Percentiles rank a stretch among this genome's conserved stretches.
phyloP scores from a whole-genome alignment of 2,329 filamentous ascomycete species.

The Cladobotryum mycophilum region DNA sequence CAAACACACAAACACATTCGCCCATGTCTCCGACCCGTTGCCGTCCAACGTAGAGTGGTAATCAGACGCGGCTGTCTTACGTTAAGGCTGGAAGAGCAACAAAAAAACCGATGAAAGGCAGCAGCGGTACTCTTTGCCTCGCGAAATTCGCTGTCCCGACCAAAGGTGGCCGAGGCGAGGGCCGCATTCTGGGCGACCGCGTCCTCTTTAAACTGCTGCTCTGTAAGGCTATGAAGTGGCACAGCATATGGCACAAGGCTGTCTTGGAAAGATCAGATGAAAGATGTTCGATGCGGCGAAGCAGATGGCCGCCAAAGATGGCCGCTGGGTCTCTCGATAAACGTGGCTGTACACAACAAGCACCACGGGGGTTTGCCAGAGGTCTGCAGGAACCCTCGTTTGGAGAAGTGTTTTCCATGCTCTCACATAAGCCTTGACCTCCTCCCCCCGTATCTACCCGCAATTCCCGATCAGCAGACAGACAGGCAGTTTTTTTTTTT shows the following conservation, averaged over 20 bases:
- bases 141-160: neutral
- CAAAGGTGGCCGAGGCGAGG: neutral
- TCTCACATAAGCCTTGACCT: too few species aligned
- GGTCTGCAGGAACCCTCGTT: neutral
- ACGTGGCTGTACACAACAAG: neutral
- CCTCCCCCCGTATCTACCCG: too few species aligned
- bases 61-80: neutral
- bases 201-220: neutral
- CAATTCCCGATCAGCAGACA: too few species aligned
- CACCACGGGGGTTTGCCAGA: neutral
- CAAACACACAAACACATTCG: neutral
- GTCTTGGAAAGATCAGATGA: neutral
- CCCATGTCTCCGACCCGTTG: neutral
- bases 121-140: too few species aligned
- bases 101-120: too few species aligned
- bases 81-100: neutral
- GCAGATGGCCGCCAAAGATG: neutral
- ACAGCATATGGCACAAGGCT: slow-evolving; percentile 8
- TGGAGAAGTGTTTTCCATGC: too few species aligned
- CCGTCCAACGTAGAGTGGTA: neutral
- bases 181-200: neutral
- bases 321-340: neutral
- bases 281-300: neutral
- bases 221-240: slow-evolving; percentile 9
- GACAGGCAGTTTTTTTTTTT: too few species aligned